Conservation (phyloP, 116 monocot species). For the Posidonia oceanica region DNA sequence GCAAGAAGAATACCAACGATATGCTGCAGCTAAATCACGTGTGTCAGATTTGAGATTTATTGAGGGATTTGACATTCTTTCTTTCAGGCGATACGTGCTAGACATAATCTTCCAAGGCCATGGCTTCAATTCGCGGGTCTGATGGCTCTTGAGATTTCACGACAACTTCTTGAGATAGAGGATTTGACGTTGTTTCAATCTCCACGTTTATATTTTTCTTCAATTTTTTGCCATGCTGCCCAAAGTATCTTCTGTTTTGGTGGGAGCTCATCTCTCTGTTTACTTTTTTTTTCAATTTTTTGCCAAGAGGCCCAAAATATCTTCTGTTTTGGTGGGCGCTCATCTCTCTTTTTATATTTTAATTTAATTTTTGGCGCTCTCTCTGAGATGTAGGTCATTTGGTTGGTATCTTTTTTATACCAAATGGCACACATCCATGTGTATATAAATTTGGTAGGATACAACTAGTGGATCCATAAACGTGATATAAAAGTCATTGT, state of each 20-base stretch:
- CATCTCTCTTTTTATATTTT: not conserved
- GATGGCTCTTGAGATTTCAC: not conserved
- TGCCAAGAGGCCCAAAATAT: not conserved
- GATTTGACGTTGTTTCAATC: not conserved
- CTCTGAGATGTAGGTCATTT: not conserved
- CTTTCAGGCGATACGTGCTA: not conserved
- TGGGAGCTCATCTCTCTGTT: not conserved
- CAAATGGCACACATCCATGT: not conserved
- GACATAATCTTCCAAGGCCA: not conserved
- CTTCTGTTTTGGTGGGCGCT: not conserved
- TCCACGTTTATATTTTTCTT: too few species aligned
- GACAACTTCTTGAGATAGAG: not conserved
- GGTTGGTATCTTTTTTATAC: not conserved
- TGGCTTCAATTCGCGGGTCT: not conserved
- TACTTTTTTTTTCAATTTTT: not conserved
- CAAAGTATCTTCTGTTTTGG: not conserved
- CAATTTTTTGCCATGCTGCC: too few species aligned
- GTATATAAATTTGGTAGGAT: not conserved
- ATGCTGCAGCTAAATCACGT: slow-evolving; percentile 34
- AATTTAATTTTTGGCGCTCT: too few species aligned
- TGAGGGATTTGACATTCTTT: slow-evolving; percentile 22
- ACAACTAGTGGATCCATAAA: too few species aligned
- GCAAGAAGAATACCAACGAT: slow-evolving; percentile 36
- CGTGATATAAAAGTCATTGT: too few species aligned
- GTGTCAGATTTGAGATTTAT: slow-evolving; percentile 39